Conservation (phyloP, 2,329 filamentous ascomycete species). For the Fusarium sp. region DNA sequence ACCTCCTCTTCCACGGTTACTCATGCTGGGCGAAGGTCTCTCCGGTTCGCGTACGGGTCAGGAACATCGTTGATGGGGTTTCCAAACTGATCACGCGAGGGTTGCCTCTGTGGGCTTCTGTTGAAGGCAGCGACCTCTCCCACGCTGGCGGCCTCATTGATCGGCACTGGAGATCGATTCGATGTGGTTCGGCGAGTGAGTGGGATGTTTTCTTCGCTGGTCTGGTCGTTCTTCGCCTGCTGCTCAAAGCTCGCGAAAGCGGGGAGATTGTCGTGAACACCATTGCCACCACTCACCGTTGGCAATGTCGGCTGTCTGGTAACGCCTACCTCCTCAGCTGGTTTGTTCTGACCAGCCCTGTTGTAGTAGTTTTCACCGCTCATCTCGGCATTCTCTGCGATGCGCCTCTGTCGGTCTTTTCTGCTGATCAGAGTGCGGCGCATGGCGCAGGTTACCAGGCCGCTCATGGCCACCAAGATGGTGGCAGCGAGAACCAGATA, state of each 20-base stretch:
- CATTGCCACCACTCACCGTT: constrained; percentile 67
- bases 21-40: constrained; percentile 61
- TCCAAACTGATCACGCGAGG: constrained; percentile 73
- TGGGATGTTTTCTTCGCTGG: constrained; percentile 77
- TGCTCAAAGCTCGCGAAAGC: constrained; percentile 76
- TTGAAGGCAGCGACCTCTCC: constrained; percentile 49
- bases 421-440: constrained; percentile 89
- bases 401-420: constrained; percentile 92
- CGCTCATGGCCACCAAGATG: constrained; percentile 83
- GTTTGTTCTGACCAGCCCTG: constrained; percentile 69
- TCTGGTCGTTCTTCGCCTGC: constrained; percentile 69
- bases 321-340: constrained; percentile 52
- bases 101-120: constrained; percentile 53
- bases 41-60: constrained; percentile 61
- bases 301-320: constrained; percentile 70
- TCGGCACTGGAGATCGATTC: constrained; percentile 64
- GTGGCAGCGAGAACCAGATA: constrained; percentile 93
- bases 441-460: constrained; percentile 93
- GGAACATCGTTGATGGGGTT: constrained; percentile 62
- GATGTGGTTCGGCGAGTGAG: constrained; percentile 75
- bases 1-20: constrained; percentile 66
- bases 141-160: constrained; percentile 54
- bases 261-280: constrained; percentile 61
- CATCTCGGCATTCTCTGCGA: constrained; percentile 96
- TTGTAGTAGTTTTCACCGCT: constrained; percentile 93